phyloP scores from a whole-genome alignment of 2,329 filamentous ascomycete species.

The Neonectria coccinea region DNA sequence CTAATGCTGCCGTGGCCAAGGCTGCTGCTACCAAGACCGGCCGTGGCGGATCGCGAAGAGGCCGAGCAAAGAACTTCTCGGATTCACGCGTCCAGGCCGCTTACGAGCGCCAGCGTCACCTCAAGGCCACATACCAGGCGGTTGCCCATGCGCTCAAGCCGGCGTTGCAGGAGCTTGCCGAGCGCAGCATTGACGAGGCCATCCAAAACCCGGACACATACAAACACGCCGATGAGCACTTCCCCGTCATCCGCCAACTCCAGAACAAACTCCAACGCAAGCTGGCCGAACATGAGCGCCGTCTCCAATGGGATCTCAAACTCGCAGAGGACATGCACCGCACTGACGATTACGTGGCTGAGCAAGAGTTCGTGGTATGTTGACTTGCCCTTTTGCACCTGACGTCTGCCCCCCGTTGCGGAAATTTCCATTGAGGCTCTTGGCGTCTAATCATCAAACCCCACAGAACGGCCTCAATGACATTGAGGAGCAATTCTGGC shows the following conservation, averaged over 20 bases:
- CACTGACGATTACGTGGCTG: conserved; percentile 49
- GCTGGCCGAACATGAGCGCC: conserved; percentile 47
- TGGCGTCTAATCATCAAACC: conserved; percentile 34
- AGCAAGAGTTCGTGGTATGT: conserved; percentile 55
- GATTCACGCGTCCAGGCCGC: conserved; percentile 67
- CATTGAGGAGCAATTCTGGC: conserved; percentile 55
- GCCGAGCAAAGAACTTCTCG: conserved; percentile 67
- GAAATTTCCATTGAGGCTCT: conserved; percentile 40
- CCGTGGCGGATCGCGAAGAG: conserved; percentile 57
- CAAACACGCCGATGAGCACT: conserved; percentile 66
- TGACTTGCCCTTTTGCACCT: conserved; percentile 32
- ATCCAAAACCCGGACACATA: conserved; percentile 65
- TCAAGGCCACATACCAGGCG: conserved; percentile 73
- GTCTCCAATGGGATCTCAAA: conserved; percentile 50
- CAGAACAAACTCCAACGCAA: conserved; percentile 48
- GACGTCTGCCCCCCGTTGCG: conserved; percentile 31
- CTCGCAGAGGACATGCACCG: conserved; percentile 55
- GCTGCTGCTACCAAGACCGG: conserved; percentile 52
- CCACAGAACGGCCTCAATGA: conserved; percentile 55
- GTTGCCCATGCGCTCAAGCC: conserved; percentile 73
- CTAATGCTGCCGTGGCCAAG: conserved; percentile 49
- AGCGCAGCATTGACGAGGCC: conserved; percentile 68
- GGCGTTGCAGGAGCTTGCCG: conserved; percentile 73
- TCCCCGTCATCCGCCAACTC: conserved; percentile 63
- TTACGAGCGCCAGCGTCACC: conserved; percentile 73